Conservation (phyloP, 306 rosid species). For the Gynostemma pentaphyllum region DNA sequence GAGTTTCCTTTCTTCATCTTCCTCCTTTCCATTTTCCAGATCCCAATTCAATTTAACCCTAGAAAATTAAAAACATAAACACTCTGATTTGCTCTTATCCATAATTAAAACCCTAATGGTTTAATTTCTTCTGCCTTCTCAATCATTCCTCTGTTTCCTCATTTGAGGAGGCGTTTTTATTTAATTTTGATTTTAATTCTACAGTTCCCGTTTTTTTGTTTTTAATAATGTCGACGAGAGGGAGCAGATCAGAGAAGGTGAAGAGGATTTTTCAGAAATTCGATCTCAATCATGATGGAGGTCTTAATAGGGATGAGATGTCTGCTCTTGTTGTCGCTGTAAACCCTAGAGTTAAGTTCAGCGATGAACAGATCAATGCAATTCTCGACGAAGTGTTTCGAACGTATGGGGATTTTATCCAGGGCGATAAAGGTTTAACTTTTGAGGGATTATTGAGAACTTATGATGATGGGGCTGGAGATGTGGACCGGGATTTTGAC, state of each 20-base stretch:
- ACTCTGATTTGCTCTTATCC: not conserved
- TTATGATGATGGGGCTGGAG: slow-evolving; percentile 97
- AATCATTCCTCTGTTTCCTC: not conserved
- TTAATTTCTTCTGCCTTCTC: not conserved
- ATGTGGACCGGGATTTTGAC: slow-evolving; percentile 92
- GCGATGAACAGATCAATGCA: slow-evolving; percentile 96
- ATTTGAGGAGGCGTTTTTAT: not conserved
- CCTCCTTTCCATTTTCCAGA: not conserved
- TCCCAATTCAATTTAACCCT: slow-evolving; percentile 16
- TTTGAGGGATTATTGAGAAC: slow-evolving; percentile 86
- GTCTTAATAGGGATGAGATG: slow-evolving; percentile 85
- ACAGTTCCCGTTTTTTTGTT: not conserved
- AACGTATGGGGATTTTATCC: slow-evolving; percentile 79
- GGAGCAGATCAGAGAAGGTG: slow-evolving; percentile 97
- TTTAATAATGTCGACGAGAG: slow-evolving; percentile 71
- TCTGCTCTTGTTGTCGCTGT: slow-evolving; percentile 94
- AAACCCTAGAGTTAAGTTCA: slow-evolving; percentile 96
- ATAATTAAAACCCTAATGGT: not conserved
- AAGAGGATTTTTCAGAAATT: slow-evolving; percentile 79
- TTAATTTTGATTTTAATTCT: not conserved
- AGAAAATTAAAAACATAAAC: not conserved
- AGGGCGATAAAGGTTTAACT: slow-evolving; percentile 76
- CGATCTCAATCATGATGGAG: slow-evolving; percentile 74
- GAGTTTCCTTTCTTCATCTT: not conserved
- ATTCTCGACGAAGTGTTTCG: slow-evolving; percentile 91